Evolutionary conservation across 2,329 filamentous ascomycete species (phyloP), one percentile per base, ranked within the genome.

Genomic region (Hortaea sp.): DNA sequence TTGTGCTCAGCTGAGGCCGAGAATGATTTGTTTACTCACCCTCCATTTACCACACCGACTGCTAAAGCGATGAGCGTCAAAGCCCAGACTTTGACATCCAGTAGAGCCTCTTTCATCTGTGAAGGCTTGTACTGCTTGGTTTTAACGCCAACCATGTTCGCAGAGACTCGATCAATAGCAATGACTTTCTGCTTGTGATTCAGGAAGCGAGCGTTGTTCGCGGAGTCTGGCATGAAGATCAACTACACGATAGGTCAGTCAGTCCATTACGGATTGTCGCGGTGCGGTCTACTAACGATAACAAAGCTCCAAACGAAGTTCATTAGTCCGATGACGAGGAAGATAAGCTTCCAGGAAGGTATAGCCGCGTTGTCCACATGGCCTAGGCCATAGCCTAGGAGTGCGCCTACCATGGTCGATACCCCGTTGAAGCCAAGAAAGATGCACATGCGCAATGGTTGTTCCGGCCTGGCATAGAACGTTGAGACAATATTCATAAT

Each of bases 71-170:
- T 53, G 12, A 53, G n/a, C 13, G 46, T 41, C 27, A 53, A 43
- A 10, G 51, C 29, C 74, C 76, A 82, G 0, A 76, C 78, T 59
- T 82, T 81, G n/a, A 68, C 55, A 49, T 82, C 79, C 0, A 69
- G 50, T 9, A 74, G 58, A 0, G 77, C 68, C 54, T 83, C 80
- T 41, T 66, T 62, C 2, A 79, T 68, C 49, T 75, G 71, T 4
- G 69, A 63, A 71, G 71, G 73, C 52, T 74, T 73, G 12, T 49
- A 46, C 29, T 50, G 39, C 42, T 75, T 72, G 49, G 77, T 75
- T 56, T 79, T 75, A 62, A 48, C 63, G 63, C 48, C 75, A 5
- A 64, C 66, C 49, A 63, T 57, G 43, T 66, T 66, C 20, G 52
- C 50, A 6, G 63, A 58, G 30, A 67, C 55, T 6, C 65, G 59